Evolutionary conservation across 768 basidiomycete species (phyloP).

Genomic region (Xerocomellus intermedius): DNA sequence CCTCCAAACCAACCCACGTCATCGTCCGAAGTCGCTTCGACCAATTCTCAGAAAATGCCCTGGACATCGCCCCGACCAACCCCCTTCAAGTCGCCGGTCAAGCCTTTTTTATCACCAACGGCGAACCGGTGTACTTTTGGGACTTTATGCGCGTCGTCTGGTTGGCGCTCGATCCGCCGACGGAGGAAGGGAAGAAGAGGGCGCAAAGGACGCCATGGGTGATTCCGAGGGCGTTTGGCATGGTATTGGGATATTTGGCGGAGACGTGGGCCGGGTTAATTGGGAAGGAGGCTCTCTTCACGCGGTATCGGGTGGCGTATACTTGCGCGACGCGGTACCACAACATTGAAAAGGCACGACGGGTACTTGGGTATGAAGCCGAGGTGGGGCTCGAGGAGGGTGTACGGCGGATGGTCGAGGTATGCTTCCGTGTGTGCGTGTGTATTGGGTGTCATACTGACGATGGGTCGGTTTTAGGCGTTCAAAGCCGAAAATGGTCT

Average conservation of each 20-base stretch:
- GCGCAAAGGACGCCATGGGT: conserved; percentile 38
- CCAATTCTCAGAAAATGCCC: conserved; percentile 59
- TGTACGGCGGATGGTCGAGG: conserved; percentile 72
- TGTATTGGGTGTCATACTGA: neutral
- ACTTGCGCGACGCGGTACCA: conserved; percentile 81
- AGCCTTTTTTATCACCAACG: conserved; percentile 95
- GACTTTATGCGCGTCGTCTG: conserved; percentile 85
- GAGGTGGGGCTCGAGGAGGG: conserved; percentile 88
- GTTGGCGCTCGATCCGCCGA: conserved; percentile 58
- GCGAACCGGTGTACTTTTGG: conserved; percentile 96
- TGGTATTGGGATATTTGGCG: conserved; percentile 65
- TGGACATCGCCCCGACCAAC: conserved; percentile 50
- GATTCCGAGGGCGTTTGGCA: conserved; percentile 63
- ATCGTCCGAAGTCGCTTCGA: conserved; percentile 81
- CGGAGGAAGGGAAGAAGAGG: conserved; percentile 42
- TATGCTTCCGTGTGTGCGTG: conserved; percentile 34
- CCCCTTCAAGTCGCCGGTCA: conserved; percentile 87
- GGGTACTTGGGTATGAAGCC: conserved; percentile 93
- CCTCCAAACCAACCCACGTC: conserved; percentile 42
- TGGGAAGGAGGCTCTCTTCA: conserved; percentile 84
- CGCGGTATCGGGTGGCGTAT: conserved; percentile 78
- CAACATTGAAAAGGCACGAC: conserved; percentile 91
- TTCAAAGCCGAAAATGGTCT: conserved; percentile 33
- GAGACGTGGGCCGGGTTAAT: conserved; percentile 73
- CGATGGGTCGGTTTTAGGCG: conserved; percentile 12